Percentiles rank a stretch among this genome's conserved stretches.
Evolutionary conservation across 2,329 filamentous ascomycete species (phyloP).

Genomic region (Onygenales sp.): DNA sequence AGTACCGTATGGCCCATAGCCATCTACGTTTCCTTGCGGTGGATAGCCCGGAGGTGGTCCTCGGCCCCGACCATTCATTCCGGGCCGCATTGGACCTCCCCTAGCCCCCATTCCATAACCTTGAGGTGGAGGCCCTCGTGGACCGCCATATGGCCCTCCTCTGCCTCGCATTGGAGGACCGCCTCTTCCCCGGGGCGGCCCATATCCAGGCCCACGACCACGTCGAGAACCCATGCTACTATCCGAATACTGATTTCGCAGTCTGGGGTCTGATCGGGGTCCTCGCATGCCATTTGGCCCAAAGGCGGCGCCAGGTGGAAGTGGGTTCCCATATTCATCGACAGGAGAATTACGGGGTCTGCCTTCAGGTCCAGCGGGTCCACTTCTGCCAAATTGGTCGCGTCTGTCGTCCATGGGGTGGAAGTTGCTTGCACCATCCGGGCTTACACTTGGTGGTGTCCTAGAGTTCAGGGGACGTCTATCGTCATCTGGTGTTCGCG

Average conservation of each 20-base stretch:
- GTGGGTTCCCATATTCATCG: constrained; percentile 32
- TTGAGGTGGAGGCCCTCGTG: constrained; percentile 24
- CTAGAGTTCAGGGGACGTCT: constrained; percentile 29
- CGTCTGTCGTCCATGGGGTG: constrained; percentile 14
- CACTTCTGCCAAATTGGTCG: background rate
- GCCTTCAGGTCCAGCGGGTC: constrained; percentile 20
- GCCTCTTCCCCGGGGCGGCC: constrained; percentile 45
- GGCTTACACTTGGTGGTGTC: constrained; percentile 20
- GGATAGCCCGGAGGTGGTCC: constrained; percentile 45
- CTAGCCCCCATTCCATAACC: constrained; percentile 35
- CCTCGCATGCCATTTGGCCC: constrained; percentile 26
- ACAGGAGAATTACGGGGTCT: constrained; percentile 23
- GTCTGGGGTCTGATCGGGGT: constrained; percentile 31
- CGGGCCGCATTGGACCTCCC: constrained; percentile 26
- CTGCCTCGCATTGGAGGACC: constrained; percentile 40
- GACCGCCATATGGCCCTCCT: constrained; percentile 28
- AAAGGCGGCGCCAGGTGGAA: constrained; percentile 22
- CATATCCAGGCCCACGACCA: constrained; percentile 35
- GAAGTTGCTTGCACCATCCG: constrained; percentile 5
- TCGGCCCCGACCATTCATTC: constrained; percentile 35
- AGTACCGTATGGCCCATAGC: constrained; percentile 26
- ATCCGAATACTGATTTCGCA: constrained; percentile 40
- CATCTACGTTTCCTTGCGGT: constrained; percentile 27
- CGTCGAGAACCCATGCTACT: constrained; percentile 35
- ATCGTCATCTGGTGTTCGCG: constrained; percentile 30